These are phyloP conservation scores for Sugiyamaella boreocaroliniensis DNA, from an alignment of 805 yeast genomes.

Conservation along the genomic window DNA sequence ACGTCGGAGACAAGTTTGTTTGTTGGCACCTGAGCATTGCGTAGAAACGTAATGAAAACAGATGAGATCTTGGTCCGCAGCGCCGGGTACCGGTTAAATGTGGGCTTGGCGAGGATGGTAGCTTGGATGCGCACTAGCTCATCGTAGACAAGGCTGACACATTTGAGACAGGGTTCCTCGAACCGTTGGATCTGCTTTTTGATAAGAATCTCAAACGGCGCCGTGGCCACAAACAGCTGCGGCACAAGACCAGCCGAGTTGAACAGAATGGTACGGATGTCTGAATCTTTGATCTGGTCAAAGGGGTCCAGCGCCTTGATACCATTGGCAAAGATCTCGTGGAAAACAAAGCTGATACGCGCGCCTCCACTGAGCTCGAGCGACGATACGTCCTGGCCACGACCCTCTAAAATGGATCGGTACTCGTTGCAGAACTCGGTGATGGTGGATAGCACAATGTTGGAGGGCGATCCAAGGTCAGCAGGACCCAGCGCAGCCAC, in stretches of 20 bases:
- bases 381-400: slow-evolving; percentile 80
- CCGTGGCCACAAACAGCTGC: slow-evolving; percentile 91
- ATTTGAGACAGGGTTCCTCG: slow-evolving; percentile 86
- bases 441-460: slow-evolving; percentile 83
- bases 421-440: slow-evolving; percentile 93
- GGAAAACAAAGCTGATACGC: slow-evolving; percentile 94
- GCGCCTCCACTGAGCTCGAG: slow-evolving; percentile 97
- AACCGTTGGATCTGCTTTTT: slow-evolving; percentile 88
- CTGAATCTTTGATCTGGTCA: slow-evolving; percentile 91
- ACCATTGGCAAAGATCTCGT: slow-evolving; percentile 93
- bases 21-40: slow-evolving; percentile 78
- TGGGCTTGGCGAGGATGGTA: slow-evolving; percentile 75
- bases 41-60: slow-evolving; percentile 70
- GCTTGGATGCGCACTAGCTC: slow-evolving; percentile 87
- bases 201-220: slow-evolving; percentile 91
- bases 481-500: slow-evolving; percentile 72
- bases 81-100: slow-evolving; percentile 85
- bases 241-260: slow-evolving; percentile 96
- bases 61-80: slow-evolving; percentile 81
- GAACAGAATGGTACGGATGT: slow-evolving; percentile 93
- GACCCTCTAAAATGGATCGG: slow-evolving; percentile 86
- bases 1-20: slow-evolving; percentile 78
- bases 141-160: slow-evolving; percentile 88
- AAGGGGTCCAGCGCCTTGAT: slow-evolving; percentile 88
- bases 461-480: slow-evolving; percentile 73